phyloP scores from a whole-genome alignment of 441 rosid species.

The Arabidopsis hybrid region DNA sequence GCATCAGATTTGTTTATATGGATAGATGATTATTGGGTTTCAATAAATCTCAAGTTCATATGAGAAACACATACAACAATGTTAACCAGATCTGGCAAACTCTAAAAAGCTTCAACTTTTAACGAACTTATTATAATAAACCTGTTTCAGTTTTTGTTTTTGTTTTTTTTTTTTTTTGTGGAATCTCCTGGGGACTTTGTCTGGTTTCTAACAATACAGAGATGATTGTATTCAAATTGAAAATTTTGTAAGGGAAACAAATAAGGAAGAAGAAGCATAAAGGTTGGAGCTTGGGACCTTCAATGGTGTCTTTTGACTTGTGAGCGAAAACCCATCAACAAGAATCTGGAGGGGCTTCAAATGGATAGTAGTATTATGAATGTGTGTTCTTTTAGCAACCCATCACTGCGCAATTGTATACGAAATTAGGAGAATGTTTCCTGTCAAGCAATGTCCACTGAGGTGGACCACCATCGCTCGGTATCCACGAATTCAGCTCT shows the following conservation, averaged over 20 bases:
- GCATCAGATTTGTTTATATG: no score
- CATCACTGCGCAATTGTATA: slow-evolving; percentile 99
- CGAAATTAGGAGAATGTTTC: slow-evolving; percentile 82
- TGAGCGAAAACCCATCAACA: slow-evolving; percentile 39
- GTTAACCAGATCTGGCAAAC: slow-evolving; percentile 39
- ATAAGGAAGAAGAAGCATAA: slow-evolving; percentile 33
- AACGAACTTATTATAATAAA: slow-evolving; percentile 42
- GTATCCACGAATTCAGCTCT: slow-evolving; percentile 92
- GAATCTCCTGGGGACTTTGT: slow-evolving; percentile 3
- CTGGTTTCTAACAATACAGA: slow-evolving; percentile 44
- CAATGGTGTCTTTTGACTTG: slow-evolving; percentile 35
- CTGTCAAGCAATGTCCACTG: slow-evolving; percentile 80
- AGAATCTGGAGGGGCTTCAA: slow-evolving; percentile 38
- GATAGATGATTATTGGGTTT: no score
- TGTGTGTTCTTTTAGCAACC: slow-evolving; percentile 71
- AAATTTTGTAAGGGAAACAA: slow-evolving; percentile 35
- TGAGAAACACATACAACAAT: slow-evolving; percentile 42
- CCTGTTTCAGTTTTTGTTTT: slow-evolving; percentile 32
- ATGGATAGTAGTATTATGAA: slow-evolving; percentile 31
- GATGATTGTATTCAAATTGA: slow-evolving; percentile 40
- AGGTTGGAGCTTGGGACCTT: slow-evolving; percentile 40
- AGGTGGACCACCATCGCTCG: slow-evolving; percentile 73
- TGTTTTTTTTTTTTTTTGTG: background rate
- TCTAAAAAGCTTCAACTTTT: slow-evolving; percentile 38
- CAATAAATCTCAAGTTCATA: no score